phyloP scores from a whole-genome alignment of 164 flowering plant species.

The Akebia trifoliata region DNA sequence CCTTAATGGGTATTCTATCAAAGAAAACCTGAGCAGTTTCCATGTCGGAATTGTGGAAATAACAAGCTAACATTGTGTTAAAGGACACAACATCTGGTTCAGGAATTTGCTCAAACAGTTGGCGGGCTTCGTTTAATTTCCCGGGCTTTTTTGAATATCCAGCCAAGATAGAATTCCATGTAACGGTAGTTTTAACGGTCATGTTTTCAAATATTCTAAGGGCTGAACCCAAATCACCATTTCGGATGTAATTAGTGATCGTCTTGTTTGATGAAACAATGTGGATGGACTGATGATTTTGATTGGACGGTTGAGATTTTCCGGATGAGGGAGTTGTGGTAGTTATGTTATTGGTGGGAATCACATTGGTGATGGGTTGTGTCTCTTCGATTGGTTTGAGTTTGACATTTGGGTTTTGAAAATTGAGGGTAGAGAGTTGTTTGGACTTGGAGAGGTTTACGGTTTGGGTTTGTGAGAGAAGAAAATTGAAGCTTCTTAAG shows the following conservation, averaged over 20 bases:
- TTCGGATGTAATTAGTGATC: conserved; percentile 13
- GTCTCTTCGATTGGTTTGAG: conserved; percentile 2
- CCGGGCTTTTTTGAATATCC: conserved; percentile 24
- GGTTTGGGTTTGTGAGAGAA: conserved; percentile 14
- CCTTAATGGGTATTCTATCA: conserved; percentile 20
- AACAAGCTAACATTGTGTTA: conserved; percentile 27
- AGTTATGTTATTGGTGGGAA: conserved; percentile 21
- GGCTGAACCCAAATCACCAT: conserved; percentile 17
- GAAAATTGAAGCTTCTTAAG: conserved; percentile 1
- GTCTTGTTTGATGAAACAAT: conserved; percentile 15
- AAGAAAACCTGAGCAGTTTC: conserved; percentile 19
- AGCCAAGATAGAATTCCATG: conserved; percentile 22
- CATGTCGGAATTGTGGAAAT: conserved; percentile 17
- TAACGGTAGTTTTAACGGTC: conserved; percentile 16
- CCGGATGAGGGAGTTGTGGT: not conserved
- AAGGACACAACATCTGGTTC: conserved; percentile 21
- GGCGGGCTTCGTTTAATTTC: conserved; percentile 18
- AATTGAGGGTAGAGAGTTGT: conserved; percentile 6
- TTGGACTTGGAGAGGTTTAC: not conserved
- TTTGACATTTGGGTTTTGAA: conserved; percentile 19
- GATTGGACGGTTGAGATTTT: conserved; percentile 7
- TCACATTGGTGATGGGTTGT: not conserved
- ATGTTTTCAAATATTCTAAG: conserved; percentile 18
- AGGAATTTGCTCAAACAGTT: conserved; percentile 24
- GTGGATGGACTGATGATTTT: not conserved